These are phyloP conservation scores for Malus hybrid DNA, from an alignment of 331 rosid species.

Conservation along the genomic window DNA sequence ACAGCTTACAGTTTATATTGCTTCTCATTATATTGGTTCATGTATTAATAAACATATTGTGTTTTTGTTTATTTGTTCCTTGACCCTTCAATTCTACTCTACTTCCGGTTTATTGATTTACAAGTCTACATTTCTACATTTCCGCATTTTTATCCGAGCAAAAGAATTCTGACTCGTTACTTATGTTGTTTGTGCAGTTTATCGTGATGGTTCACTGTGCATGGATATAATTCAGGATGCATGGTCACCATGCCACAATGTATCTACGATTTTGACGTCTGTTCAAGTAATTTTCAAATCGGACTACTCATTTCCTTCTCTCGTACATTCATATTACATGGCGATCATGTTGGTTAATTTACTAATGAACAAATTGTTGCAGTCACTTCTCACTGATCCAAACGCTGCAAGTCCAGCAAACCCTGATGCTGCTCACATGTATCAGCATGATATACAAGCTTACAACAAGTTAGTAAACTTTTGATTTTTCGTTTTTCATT, in stretches of 20 bases:
- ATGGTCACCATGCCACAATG: conserved; percentile 29
- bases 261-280: conserved; percentile 22
- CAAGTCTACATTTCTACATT: background rate
- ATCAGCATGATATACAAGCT: conserved; percentile 22
- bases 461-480: conserved; percentile 19
- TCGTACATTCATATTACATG: background rate
- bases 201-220: conserved; percentile 23
- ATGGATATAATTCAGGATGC: conserved; percentile 34
- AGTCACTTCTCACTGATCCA: conserved; percentile 29
- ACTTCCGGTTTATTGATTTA: background rate
- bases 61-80: background rate
- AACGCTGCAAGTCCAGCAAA: conserved; percentile 31
- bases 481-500: background rate
- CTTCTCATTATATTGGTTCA: too few relatives aligned
- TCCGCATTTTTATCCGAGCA: background rate
- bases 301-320: background rate
- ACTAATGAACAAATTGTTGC: background rate
- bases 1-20: too few relatives aligned
- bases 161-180: background rate
- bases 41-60: too few relatives aligned
- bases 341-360: background rate
- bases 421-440: conserved; percentile 24
- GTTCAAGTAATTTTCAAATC: conserved; percentile 18
- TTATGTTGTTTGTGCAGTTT: conserved; percentile 7
- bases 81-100: background rate